A percentile compares a stretch with the other conserved stretches of the same genome.
Conservation (phyloP, 257 asterid genomes). For the Lycium ferocissimum region DNA sequence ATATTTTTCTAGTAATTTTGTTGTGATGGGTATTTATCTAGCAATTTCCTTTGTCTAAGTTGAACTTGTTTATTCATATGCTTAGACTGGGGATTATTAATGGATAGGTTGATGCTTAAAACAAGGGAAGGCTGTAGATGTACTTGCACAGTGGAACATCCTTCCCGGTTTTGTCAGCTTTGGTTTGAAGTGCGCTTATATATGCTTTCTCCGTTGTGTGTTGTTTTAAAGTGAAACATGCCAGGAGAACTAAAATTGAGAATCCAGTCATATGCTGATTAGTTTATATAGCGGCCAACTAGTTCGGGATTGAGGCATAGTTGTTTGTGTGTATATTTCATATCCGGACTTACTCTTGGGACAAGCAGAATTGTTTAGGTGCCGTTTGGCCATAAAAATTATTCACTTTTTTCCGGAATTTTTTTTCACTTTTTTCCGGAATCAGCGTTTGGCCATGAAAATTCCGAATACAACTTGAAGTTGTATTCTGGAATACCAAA, state of each 20-base stretch:
- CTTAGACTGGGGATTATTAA: not conserved
- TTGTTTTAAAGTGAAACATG: slow-evolving; percentile 14
- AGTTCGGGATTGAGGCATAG: not conserved
- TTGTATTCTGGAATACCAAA: too few relatives aligned
- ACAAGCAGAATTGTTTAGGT: not conserved
- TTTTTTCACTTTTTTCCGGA: too few relatives aligned
- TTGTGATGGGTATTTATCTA: not conserved
- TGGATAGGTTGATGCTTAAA: slow-evolving; percentile 12
- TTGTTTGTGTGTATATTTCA: not conserved
- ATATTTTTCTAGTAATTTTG: not conserved
- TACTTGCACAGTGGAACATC: slow-evolving; percentile 1
- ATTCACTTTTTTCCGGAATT: too few relatives aligned
- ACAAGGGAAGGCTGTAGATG: slow-evolving; percentile 1
- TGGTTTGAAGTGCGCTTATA: not conserved
- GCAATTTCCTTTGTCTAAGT: not conserved
- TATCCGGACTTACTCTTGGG: not conserved
- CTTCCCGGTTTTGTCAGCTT: not conserved
- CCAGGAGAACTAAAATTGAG: not conserved
- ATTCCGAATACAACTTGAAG: too few relatives aligned
- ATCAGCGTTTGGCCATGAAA: too few relatives aligned
- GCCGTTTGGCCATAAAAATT: too few relatives aligned
- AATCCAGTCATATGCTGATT: slow-evolving; percentile 18
- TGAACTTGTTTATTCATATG: not conserved
- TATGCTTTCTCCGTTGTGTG: not conserved
- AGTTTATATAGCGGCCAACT: not conserved